Conservation (phyloP, 306 rosid genomes). For the Quercus wislizeni region DNA sequence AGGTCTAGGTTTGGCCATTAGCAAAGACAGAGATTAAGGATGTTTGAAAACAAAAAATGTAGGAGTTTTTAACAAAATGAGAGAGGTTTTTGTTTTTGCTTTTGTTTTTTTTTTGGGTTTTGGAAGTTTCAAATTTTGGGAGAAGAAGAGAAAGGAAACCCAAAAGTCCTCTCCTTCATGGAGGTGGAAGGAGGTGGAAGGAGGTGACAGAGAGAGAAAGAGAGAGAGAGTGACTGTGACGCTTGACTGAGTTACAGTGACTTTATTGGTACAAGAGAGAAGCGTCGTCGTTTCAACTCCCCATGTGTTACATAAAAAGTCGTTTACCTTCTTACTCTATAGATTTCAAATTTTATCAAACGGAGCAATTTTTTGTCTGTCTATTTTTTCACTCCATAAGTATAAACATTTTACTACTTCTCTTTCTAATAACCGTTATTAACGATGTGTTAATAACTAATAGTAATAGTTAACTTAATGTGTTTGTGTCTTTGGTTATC, state of each 20-base stretch:
- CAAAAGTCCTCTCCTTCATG: constrained; percentile 22
- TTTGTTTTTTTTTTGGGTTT: not conserved
- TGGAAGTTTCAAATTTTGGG: constrained; percentile 13
- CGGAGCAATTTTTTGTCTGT: too few relatives aligned
- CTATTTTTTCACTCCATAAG: too few relatives aligned
- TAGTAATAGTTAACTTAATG: too few relatives aligned
- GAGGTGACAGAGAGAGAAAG: too few relatives aligned
- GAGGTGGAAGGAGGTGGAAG: constrained; percentile 7
- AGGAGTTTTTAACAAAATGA: not conserved
- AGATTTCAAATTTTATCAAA: not conserved
- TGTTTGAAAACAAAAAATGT: constrained; percentile 19
- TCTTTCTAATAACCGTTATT: too few relatives aligned
- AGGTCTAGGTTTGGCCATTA: constrained; percentile 83
- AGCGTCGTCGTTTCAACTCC: not conserved
- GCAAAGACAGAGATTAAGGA: not conserved
- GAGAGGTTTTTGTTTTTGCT: not conserved
- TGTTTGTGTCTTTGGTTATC: too few relatives aligned
- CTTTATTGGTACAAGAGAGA: constrained; percentile 8
- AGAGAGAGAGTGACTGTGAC: constrained; percentile 36
- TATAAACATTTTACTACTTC: too few relatives aligned
- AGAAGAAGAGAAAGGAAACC: constrained; percentile 18
- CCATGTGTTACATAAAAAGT: not conserved
- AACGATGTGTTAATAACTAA: too few relatives aligned
- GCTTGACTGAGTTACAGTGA: constrained; percentile 32
- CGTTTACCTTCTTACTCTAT: not conserved